These are phyloP conservation scores for Trichoderma arundinaceum DNA, from an alignment of 2,329 filamentous ascomycete genomes.

Conservation along the genomic window DNA sequence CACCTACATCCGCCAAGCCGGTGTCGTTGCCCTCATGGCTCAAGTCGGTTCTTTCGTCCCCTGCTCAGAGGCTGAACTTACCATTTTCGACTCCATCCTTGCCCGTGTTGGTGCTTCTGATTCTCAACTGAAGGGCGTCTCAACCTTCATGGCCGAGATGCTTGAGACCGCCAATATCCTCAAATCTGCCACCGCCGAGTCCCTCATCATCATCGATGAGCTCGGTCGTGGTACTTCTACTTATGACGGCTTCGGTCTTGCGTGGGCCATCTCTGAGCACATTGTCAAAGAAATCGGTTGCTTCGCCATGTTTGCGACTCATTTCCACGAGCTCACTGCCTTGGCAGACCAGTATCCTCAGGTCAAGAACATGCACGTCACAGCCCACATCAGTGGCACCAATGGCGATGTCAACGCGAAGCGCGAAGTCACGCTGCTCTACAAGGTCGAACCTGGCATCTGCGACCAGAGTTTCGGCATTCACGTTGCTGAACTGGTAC, in stretches of 20 bases:
- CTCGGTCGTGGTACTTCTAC: slow-evolving; percentile 95
- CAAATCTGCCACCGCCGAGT: slow-evolving; percentile 93
- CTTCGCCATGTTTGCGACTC: slow-evolving; percentile 93
- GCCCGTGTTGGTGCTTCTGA: slow-evolving; percentile 95
- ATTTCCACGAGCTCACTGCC: slow-evolving; percentile 97
- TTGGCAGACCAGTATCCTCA: slow-evolving; percentile 85
- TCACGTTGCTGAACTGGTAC: slow-evolving; percentile 94
- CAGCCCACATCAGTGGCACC: slow-evolving; percentile 79
- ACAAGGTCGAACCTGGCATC: slow-evolving; percentile 94
- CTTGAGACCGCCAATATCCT: slow-evolving; percentile 98
- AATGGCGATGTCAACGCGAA: slow-evolving; percentile 55
- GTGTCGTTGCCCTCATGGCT: slow-evolving; percentile 95
- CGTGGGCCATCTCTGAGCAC: slow-evolving; percentile 98
- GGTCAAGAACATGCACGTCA: slow-evolving; percentile 92
- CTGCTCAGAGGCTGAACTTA: slow-evolving; percentile 86
- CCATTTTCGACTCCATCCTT: slow-evolving; percentile 95
- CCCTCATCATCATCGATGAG: slow-evolving; percentile 97
- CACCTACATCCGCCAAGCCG: slow-evolving; percentile 96
- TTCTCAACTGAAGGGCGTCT: slow-evolving; percentile 95
- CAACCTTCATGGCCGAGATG: slow-evolving; percentile 99
- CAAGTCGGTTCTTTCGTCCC: slow-evolving; percentile 97
- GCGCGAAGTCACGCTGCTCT: slow-evolving; percentile 90
- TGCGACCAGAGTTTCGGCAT: slow-evolving; percentile 99
- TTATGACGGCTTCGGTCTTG: slow-evolving; percentile 97
- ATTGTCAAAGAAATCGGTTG: slow-evolving; percentile 95